Conservation (phyloP, 2,329 filamentous ascomycete genomes). For the Cladosporium sp. region DNA sequence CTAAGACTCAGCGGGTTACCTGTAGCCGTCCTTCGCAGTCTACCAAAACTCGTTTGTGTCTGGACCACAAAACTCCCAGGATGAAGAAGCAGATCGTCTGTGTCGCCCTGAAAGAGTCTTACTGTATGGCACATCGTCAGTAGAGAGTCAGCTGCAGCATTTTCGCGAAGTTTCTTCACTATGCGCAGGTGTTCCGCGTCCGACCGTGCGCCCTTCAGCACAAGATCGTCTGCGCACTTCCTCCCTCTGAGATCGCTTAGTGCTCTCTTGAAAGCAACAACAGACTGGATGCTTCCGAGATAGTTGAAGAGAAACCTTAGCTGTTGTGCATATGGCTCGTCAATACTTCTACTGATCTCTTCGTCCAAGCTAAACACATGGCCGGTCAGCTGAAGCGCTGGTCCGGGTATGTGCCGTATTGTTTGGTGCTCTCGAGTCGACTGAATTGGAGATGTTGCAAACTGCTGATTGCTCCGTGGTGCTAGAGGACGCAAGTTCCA, state of each 20-base stretch:
- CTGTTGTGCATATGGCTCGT: background rate
- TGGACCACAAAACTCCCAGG: background rate
- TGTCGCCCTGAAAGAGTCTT: background rate
- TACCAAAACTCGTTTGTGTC: background rate
- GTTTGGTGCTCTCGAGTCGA: too few relatives aligned
- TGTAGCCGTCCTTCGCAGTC: background rate
- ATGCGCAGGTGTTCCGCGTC: background rate
- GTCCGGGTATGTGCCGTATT: background rate
- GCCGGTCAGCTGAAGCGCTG: background rate
- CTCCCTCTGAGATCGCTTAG: background rate
- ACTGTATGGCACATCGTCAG: conserved; percentile 1
- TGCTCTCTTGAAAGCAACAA: background rate
- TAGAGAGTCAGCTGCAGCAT: background rate
- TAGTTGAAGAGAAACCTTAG: background rate
- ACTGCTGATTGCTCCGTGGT: too few relatives aligned
- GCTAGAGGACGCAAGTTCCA: too few relatives aligned
- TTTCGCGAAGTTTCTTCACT: background rate
- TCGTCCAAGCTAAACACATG: background rate
- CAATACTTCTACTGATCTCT: background rate
- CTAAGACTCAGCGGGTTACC: background rate
- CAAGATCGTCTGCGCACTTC: background rate
- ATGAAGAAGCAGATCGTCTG: background rate
- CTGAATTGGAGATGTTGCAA: too few relatives aligned
- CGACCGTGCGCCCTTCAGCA: background rate
- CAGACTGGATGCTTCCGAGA: background rate